Conservation (phyloP, 2,329 filamentous ascomycete genomes). For the Fusarium torreyae region DNA sequence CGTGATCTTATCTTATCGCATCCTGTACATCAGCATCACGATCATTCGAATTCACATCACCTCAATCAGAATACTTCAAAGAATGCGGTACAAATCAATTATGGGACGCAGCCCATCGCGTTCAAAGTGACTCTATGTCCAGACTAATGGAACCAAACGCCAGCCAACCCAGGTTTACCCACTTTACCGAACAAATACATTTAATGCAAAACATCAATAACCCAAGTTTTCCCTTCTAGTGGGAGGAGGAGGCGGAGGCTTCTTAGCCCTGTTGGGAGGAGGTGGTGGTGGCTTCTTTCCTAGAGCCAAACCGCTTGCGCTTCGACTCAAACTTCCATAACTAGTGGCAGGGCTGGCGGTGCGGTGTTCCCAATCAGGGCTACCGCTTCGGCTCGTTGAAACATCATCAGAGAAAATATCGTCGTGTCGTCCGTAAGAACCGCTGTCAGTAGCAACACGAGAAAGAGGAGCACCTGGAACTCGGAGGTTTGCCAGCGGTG, state of each 20-base stretch:
- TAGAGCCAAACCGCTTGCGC: slow-evolving; percentile 52
- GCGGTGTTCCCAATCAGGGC: slow-evolving; percentile 64
- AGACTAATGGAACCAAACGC: slow-evolving; percentile 35
- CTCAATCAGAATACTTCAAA: slow-evolving; percentile 1
- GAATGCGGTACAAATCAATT: slow-evolving; percentile 33
- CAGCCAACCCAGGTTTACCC: slow-evolving; percentile 20
- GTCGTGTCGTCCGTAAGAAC: slow-evolving; percentile 48
- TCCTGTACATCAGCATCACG: not conserved
- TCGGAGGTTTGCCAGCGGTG: slow-evolving; percentile 46
- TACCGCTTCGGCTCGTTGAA: slow-evolving; percentile 67
- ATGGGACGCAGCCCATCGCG: slow-evolving; percentile 31
- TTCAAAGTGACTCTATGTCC: slow-evolving; percentile 41
- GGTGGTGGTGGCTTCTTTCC: slow-evolving; percentile 70
- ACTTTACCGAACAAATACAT: slow-evolving; percentile 10
- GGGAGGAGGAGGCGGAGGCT: slow-evolving; percentile 57
- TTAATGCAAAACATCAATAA: slow-evolving; percentile 34
- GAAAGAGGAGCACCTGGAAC: slow-evolving; percentile 58
- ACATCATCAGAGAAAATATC: slow-evolving; percentile 67
- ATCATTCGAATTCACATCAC: not conserved
- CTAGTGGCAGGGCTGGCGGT: slow-evolving; percentile 71
- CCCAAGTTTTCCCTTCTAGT: slow-evolving; percentile 52
- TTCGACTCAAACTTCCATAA: slow-evolving; percentile 67
- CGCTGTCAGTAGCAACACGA: slow-evolving; percentile 59
- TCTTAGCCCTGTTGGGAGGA: slow-evolving; percentile 63
- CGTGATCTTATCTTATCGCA: slow-evolving; percentile 37